Evolutionary conservation across 2,329 filamentous ascomycete species (phyloP), one percentile per base, ranked within the genome.

Genomic region (Coniochaeta sp.): DNA sequence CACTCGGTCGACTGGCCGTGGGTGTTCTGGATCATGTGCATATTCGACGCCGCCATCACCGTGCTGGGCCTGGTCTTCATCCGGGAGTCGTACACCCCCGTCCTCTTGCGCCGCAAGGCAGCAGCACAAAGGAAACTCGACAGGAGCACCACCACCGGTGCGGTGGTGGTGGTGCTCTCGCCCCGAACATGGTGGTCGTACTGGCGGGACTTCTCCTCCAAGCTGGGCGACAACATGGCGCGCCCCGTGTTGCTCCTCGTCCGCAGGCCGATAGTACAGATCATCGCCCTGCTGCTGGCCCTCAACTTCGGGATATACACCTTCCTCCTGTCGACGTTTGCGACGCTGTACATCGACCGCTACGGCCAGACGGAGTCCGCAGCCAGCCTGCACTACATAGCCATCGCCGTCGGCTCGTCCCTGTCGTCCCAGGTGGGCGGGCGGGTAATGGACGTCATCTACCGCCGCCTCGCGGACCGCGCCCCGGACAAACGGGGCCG

Each of bases 1-100:
- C 68, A 87, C 58, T 71, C 77, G 55, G 77, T 79, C 3, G 76
- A 75, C 4, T 89, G 85, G 86, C 75, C 80, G 27, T 89, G 85
- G 85, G 77, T 82, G 1, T 89, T 89, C 67, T 87, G 78, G 68
- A 72, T 82, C 1, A 81, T 82, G 2, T 79, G 79, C 2, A 84
- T 87, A 45, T 61, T 66, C 50, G 78, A 81, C 49, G 78, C 71
- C 0, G 52, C 78, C 4, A 75, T 86, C 28, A 77, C 83, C 53
- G 32, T 79, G 2, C 62, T 77, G 10, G 83, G 63, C 0, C 27
- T 81, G 3, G 60, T 86, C 30, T 72, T 85, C 59, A 75, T 82
- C 56, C 72, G 83, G 2, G 78, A 81, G 61, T 86, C 84, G 0
- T 88, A 86, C 61, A 78, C 78, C 0, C 83, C 85, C 0, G 77